Evolutionary conservation across 139 green algal species (phyloP).

Genomic region (Mychonastes homosphaera): DNA sequence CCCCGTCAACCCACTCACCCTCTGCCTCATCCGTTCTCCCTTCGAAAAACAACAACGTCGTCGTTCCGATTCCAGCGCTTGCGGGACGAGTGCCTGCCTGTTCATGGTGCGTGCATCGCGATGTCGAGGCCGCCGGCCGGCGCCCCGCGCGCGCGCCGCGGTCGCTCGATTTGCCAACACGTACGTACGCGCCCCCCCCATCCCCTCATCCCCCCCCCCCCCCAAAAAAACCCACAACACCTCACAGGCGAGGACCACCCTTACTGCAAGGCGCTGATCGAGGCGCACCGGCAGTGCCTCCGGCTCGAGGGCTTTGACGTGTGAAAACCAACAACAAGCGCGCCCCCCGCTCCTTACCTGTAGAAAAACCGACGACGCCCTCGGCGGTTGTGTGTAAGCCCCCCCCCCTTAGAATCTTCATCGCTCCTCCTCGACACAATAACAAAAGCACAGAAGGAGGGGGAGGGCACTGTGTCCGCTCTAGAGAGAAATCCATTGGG

Average conservation of each 20-base stretch:
- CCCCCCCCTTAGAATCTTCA: too few species aligned
- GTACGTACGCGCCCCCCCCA: too few species aligned
- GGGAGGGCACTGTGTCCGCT: too few species aligned
- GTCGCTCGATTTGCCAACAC: too few species aligned
- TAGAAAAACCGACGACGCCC: background rate
- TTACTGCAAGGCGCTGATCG: conserved; percentile 68
- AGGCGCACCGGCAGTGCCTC: conserved; percentile 84
- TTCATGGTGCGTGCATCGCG: conserved; percentile 43
- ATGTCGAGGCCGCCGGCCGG: too few species aligned
- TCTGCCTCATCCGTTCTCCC: background rate
- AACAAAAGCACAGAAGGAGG: background rate
- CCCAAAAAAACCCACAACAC: background rate
- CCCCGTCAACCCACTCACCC: background rate
- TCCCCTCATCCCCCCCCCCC: too few species aligned
- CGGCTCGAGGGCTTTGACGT: conserved; percentile 85
- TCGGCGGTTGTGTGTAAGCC: background rate
- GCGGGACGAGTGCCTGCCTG: conserved; percentile 56
- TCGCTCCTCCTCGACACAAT: too few species aligned
- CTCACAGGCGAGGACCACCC: conserved; percentile 49
- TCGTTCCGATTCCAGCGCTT: conserved; percentile 23
- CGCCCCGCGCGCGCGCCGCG: too few species aligned
- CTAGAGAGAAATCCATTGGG: background rate
- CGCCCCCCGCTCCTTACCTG: background rate
- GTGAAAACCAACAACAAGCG: background rate
- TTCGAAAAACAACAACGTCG: background rate